phyloP scores from a whole-genome alignment of 1,139 yeast species.

The Sporopachydermia cereana region DNA sequence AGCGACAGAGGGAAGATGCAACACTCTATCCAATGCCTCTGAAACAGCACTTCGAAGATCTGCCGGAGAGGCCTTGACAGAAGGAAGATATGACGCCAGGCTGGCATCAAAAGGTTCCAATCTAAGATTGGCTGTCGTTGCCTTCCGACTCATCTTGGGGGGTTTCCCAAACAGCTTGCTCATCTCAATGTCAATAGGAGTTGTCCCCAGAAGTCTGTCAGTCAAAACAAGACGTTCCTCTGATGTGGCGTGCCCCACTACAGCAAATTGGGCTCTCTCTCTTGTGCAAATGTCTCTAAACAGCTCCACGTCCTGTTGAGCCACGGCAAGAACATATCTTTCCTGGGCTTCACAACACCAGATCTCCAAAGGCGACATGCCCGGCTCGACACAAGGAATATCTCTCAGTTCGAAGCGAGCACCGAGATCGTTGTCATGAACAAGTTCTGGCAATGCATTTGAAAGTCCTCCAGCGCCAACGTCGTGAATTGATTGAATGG shows the following conservation, averaged over 20 bases:
- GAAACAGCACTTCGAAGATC: constrained; percentile 7
- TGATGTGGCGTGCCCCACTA: constrained; percentile 87
- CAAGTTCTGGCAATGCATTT: constrained; percentile 94
- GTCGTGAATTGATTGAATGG: constrained; percentile 94
- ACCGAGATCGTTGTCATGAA: constrained; percentile 93
- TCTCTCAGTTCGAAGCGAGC: constrained; percentile 88
- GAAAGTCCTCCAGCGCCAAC: constrained; percentile 99
- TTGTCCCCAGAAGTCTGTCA: constrained; percentile 61
- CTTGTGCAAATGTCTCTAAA: constrained; percentile 80
- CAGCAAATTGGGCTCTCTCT: constrained; percentile 94
- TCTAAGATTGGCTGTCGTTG: constrained; percentile 49
- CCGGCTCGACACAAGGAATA: constrained; percentile 84
- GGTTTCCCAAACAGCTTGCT: constrained; percentile 94
- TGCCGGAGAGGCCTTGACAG: constrained; percentile 11
- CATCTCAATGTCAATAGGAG: constrained; percentile 96
- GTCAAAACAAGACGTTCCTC: constrained; percentile 76
- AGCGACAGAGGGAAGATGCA: constrained; percentile 88
- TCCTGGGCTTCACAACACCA: constrained; percentile 99
- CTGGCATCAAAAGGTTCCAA: constrained; percentile 38
- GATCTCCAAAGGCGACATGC: constrained; percentile 99
- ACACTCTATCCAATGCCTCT: constrained; percentile 72
- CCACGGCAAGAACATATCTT: constrained; percentile 89
- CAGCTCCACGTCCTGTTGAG: constrained; percentile 59
- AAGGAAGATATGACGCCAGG: constrained; percentile 27
- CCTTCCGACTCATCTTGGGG: constrained; percentile 85